A percentile compares a stretch with the other conserved stretches of the same genome.
Conservation (phyloP, 192 early-diverging fungal genomes). For the Linnemannia schmuckeri region DNA sequence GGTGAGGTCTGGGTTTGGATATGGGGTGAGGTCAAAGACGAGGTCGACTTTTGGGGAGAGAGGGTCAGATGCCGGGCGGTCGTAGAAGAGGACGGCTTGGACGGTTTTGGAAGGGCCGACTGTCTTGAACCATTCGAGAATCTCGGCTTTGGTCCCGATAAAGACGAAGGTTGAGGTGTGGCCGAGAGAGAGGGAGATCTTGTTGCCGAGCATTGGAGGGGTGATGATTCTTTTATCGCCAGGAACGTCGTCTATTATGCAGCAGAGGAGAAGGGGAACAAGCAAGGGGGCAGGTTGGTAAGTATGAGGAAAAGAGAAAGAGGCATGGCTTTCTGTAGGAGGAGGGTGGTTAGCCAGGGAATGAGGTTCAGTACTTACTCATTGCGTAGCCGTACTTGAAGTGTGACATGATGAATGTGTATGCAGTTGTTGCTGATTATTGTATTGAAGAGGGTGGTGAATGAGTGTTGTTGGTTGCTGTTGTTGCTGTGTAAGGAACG, state of each 20-base stretch:
- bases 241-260: constrained; percentile 32
- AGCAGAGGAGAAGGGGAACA: not conserved
- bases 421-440: not conserved
- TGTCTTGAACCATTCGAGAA: constrained; percentile 61
- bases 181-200: constrained; percentile 59
- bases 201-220: constrained; percentile 59
- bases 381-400: constrained; percentile 56
- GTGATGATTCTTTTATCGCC: constrained; percentile 57
- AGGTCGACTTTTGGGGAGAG: constrained; percentile 52
- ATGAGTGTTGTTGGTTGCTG: not conserved
- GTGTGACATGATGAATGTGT: constrained; percentile 17
- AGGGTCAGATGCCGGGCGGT: constrained; percentile 44
- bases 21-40: constrained; percentile 62
- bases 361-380: constrained; percentile 16
- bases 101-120: constrained; percentile 49
- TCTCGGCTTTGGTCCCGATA: constrained; percentile 61
- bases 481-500: not conserved
- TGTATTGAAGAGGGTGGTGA: not conserved
- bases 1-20: constrained; percentile 61
- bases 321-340: not conserved
- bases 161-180: constrained; percentile 62
- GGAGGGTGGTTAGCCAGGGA: not conserved
- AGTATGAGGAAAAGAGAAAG: not conserved
- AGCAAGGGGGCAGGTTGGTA: not conserved
- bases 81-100: constrained; percentile 50